A percentile compares a stretch with the other conserved stretches of the same genome.
Conservation (phyloP, 2,329 filamentous ascomycete species). For the Cladosporium sp. region DNA sequence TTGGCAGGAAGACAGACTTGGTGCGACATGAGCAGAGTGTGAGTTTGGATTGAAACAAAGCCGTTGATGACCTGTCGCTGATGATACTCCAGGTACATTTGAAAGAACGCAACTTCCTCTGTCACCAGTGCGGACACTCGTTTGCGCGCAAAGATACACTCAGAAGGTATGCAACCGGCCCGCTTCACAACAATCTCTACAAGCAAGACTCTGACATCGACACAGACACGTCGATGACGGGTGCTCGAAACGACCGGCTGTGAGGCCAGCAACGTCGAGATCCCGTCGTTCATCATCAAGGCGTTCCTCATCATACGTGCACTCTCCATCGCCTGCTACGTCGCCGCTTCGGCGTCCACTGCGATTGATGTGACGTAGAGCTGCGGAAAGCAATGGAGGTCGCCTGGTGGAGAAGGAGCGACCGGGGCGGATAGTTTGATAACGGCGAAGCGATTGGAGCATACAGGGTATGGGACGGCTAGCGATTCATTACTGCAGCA, state of each 20-base stretch:
- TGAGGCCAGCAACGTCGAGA: conserved; percentile 23
- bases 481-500: not conserved
- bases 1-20: conserved; percentile 81
- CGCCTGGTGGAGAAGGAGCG: conserved; percentile 1
- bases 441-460: conserved; percentile 8
- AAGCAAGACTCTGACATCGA: conserved; percentile 12
- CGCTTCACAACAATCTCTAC: not conserved
- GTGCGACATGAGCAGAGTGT: conserved; percentile 56
- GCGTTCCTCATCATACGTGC: conserved; percentile 8
- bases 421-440: conserved; percentile 2
- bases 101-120: conserved; percentile 69
- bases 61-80: conserved; percentile 41
- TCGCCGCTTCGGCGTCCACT: conserved; percentile 3
- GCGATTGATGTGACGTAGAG: conserved; percentile 6
- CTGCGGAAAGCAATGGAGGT: not conserved
- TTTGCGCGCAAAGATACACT: conserved; percentile 83
- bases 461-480: conserved; percentile 5
- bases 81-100: conserved; percentile 62
- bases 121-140: conserved; percentile 66
- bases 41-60: conserved; percentile 41
- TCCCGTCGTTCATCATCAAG: not conserved
- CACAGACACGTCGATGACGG: conserved; percentile 74
- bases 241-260: conserved; percentile 61
- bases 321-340: conserved; percentile 7
- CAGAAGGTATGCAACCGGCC: not conserved